These are phyloP conservation scores for Cladosporium sp. DNA, from an alignment of 2,329 filamentous ascomycete genomes.

Conservation along the genomic window DNA sequence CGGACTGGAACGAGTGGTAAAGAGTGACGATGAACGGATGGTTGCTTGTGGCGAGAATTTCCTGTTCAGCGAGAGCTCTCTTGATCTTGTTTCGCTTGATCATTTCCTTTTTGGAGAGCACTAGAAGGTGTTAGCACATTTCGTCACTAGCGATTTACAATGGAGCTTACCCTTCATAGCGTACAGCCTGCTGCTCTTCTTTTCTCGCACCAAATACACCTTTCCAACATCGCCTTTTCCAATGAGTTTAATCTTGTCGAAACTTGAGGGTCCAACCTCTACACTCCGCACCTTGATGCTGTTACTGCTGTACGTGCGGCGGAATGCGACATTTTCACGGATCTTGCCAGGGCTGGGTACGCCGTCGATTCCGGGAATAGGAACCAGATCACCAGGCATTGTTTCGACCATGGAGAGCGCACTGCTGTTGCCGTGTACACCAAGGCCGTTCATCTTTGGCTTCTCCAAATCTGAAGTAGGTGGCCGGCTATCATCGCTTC, in stretches of 20 bases:
- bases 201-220: slow-evolving; percentile 95
- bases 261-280: slow-evolving; percentile 91
- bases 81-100: slow-evolving; percentile 99
- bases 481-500: slow-evolving; percentile 62
- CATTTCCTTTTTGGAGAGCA: slow-evolving; percentile 99
- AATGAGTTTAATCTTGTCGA: slow-evolving; percentile 99
- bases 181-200: slow-evolving; percentile 93
- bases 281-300: slow-evolving; percentile 98
- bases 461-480: slow-evolving; percentile 85
- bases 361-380: slow-evolving; percentile 53
- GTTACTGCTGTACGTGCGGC: slow-evolving; percentile 96
- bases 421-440: slow-evolving; percentile 45
- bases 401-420: slow-evolving; percentile 59
- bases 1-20: slow-evolving; percentile 98
- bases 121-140: slow-evolving; percentile 53
- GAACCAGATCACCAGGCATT: slow-evolving; percentile 39
- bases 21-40: slow-evolving; percentile 98
- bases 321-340: slow-evolving; percentile 71
- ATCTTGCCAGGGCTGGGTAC: slow-evolving; percentile 68
- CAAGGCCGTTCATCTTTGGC: slow-evolving; percentile 56
- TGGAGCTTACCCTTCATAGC: slow-evolving; percentile 87
- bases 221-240: slow-evolving; percentile 98
- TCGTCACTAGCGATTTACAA: no score
- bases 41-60: slow-evolving; percentile 97
- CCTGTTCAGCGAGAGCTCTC: slow-evolving; percentile 92